These are phyloP conservation scores for Hibiscus trionum DNA, from an alignment of 345 rosid species.

Conservation along the genomic window DNA sequence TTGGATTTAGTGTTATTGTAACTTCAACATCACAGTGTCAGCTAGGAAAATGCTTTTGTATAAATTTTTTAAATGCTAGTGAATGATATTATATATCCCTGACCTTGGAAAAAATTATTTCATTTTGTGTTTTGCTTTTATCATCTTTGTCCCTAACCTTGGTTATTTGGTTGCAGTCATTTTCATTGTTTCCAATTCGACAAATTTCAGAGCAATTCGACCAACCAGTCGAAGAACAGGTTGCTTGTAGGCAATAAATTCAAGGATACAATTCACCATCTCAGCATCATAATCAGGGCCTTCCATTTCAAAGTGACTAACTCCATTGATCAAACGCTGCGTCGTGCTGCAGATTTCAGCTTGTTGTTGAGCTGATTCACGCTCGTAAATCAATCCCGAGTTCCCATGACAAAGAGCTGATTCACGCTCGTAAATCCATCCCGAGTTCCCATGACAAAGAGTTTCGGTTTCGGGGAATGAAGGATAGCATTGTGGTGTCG, in stretches of 20 bases:
- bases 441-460: conserved; percentile 89
- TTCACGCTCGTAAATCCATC: conserved; percentile 86
- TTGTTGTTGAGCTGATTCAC: conserved; percentile 78
- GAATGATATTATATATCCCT: background rate
- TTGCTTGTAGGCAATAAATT: conserved; percentile 33
- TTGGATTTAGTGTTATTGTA: no score
- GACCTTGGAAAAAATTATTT: conserved; percentile 9
- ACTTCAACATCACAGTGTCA: background rate
- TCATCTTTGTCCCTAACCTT: background rate
- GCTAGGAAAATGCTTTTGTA: conserved; percentile 11
- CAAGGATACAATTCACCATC: conserved; percentile 57
- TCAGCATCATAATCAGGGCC: conserved; percentile 74
- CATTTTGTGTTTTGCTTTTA: background rate
- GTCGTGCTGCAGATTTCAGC: conserved; percentile 60
- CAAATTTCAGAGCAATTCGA: background rate
- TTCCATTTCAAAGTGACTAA: conserved; percentile 90
- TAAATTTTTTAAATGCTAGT: conserved; percentile 8
- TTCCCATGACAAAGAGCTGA: conserved; percentile 94
- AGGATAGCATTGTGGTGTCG: conserved; percentile 77
- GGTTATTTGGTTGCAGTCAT: background rate
- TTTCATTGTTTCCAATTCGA: no score
- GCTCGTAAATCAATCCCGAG: conserved; percentile 85
- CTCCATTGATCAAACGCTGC: conserved; percentile 39
- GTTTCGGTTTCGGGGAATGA: conserved; percentile 69
- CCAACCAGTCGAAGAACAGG: background rate